Evolutionary conservation across 306 rosid species (phyloP), one percentile per base, ranked within the genome.

Genomic region (Sindora glabra): DNA sequence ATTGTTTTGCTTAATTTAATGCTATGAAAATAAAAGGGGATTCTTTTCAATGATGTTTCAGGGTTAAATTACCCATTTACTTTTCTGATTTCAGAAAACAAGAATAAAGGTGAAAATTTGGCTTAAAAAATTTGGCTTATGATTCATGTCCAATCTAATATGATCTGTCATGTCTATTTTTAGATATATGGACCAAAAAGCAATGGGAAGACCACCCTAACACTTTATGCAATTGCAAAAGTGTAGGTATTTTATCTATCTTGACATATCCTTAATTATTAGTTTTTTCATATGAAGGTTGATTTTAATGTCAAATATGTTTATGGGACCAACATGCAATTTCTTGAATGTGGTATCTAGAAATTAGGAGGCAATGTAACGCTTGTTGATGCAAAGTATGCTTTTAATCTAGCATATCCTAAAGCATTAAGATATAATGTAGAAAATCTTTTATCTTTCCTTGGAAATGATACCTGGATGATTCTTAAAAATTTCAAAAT

Each of bases 371-470:
- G 99, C 70, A 92, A 92, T 80, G 99, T 96, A 22, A 84, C 86
- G 99, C 99, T 92, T 72, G 99, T 92, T 39, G 96, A 92, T 77
- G 99, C 99, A 23, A 96, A 92, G 73, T 96, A 92, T 74, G 96
- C 96, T 54, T 92, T 89, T 80, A 96, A 92, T 75, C 99, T 96
- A 40, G 64, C 99, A 76, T 92, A 92, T 72, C 89, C 99, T 36
- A 92, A 84, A 78, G 82, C 96, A 2, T 70, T 92, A 71, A 96
- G 99, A 68, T 96, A 89, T 79, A 95, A 92, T 80, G 90, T 89
- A 55, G 96, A 92, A 80, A 92, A 92, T 67, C 73, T 92, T n/a
- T n/a, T n/a, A n/a, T n/a, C n/a, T n/a, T n/a, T n/a, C n/a, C n/a
- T n/a, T n/a, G n/a, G n/a, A n/a, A n/a, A n/a, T n/a, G n/a, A n/a